phyloP scores from a whole-genome alignment of 2,329 filamentous ascomycete species.

The Sclerotinia subarctica region DNA sequence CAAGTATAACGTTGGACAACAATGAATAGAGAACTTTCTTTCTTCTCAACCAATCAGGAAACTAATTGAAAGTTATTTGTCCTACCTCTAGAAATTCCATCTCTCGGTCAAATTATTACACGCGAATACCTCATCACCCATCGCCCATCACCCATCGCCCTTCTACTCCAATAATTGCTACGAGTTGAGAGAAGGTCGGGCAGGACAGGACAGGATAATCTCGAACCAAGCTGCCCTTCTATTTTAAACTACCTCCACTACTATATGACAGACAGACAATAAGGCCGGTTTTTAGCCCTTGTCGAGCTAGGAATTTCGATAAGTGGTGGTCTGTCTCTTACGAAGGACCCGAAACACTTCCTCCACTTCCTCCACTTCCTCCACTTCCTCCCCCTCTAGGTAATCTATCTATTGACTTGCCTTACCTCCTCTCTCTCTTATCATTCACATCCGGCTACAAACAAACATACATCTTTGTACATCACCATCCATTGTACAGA shows the following conservation, averaged over 20 bases:
- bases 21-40: neutral
- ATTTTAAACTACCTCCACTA: too few relatives aligned
- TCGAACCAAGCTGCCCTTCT: neutral
- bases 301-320: neutral
- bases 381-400: too few relatives aligned
- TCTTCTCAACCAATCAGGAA: neutral
- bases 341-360: too few relatives aligned
- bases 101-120: conserved; percentile 11
- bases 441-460: too few relatives aligned
- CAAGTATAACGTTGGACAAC: neutral
- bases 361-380: too few relatives aligned
- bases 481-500: neutral
- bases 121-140: neutral
- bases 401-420: too few relatives aligned
- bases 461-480: neutral
- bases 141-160: too few relatives aligned
- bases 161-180: neutral
- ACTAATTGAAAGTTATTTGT: neutral
- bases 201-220: neutral
- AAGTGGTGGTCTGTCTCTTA: too few relatives aligned
- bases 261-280: neutral
- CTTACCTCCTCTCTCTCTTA: too few relatives aligned
- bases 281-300: neutral
- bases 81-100: neutral
- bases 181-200: neutral